Evolutionary conservation across 768 basidiomycete species (phyloP), one percentile per base, ranked within the genome.

Genomic region (Amanita subjunquillea): DNA sequence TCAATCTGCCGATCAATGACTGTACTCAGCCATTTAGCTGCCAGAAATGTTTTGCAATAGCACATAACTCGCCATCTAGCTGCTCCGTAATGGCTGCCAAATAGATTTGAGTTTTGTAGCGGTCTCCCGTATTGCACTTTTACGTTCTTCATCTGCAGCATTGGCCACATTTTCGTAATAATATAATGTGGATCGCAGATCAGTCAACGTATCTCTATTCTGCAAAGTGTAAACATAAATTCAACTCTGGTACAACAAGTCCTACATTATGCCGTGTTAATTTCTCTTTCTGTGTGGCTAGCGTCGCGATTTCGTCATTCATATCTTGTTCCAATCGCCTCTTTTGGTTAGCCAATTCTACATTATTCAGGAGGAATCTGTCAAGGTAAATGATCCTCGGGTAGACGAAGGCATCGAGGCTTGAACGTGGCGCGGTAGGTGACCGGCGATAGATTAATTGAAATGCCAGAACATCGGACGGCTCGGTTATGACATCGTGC

Each of bases 361-460:
- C 57, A 39, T 86, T 87, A 47, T 74, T 72, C 46, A 71, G 71
- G 56, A 90, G 57, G 58, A 88, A 91, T 48, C 81, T 78, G 60
- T 91, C 89, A 43, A 91, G 69, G 62, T 79, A 88, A 44, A 91
- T 69, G 17, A 71, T 69, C 57, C 76, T 78, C 2, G 88, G 87
- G 57, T 76, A 91, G 12, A 62, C 64, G 57, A 90, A 83, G 2
- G 69, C 67, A 37, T 75, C 71, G 1, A 64, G 57, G 2, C 65
- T 58, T 2, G 65, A 54, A 30, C 38, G 53, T 17, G 45, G 37
- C 5, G 17, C 17, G 9, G 37, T 38, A 17, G 55, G 65, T 68
- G 29, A 58, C 55, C 23, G 60, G 41, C 8, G 60, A 50, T 10
- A 62, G 13, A 54, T 65, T 29, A 76, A 61, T 29, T 80, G 71